phyloP scores from a whole-genome alignment of 352 stramenopile species.

The Pythium scleroteichum region DNA sequence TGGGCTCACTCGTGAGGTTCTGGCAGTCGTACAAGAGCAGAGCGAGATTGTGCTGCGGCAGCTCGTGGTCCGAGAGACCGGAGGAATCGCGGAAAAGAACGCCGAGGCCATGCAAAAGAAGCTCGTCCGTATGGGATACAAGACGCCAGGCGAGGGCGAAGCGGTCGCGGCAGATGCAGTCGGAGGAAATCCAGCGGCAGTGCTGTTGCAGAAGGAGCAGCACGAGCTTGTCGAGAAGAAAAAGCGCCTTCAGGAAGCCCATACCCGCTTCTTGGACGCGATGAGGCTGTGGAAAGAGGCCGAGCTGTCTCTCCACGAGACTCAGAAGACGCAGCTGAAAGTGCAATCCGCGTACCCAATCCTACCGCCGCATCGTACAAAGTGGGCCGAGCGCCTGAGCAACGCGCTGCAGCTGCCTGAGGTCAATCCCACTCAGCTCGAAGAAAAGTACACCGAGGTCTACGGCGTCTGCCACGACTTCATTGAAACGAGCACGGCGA shows the following conservation, averaged over 20 bases:
- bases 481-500: constrained; percentile 62
- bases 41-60: constrained; percentile 45
- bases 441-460: constrained; percentile 86
- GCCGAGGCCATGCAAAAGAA: constrained; percentile 43
- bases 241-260: constrained; percentile 55
- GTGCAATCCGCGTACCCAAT: constrained; percentile 46
- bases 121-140: constrained; percentile 69
- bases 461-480: constrained; percentile 89
- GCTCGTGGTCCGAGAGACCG: constrained; percentile 41
- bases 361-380: constrained; percentile 45
- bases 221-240: constrained; percentile 47
- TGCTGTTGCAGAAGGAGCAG: constrained; percentile 58
- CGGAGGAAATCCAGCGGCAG: constrained; percentile 33
- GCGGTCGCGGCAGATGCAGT: neutral
- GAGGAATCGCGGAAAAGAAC: constrained; percentile 47
- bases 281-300: constrained; percentile 78
- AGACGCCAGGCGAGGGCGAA: constrained; percentile 14
- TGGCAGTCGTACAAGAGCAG: constrained; percentile 41
- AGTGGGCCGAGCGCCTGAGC: constrained; percentile 67
- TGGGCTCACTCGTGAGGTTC: constrained; percentile 42
- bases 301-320: constrained; percentile 59
- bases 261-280: constrained; percentile 57
- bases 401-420: constrained; percentile 53
- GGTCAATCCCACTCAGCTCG: constrained; percentile 35
- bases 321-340: constrained; percentile 49